These are phyloP conservation scores for Candida lessepsii DNA, from an alignment of 805 yeast species.

Conservation along the genomic window DNA sequence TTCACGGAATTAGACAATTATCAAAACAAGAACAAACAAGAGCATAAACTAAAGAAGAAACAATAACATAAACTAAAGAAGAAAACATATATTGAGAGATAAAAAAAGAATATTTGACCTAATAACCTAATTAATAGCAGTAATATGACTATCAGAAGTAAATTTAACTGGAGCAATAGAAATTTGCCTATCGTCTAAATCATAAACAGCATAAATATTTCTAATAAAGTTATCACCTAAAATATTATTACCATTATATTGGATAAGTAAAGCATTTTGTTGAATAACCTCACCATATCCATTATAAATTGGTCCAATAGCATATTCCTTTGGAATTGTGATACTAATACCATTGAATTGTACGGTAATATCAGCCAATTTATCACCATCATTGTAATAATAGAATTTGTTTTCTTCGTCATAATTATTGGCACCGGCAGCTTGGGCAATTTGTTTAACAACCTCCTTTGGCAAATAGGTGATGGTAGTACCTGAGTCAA, in stretches of 20 bases:
- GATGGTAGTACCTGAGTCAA: conserved; percentile 37
- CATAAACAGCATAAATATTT: conserved; percentile 62
- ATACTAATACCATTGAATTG: conserved; percentile 14
- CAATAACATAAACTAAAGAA: too few species aligned
- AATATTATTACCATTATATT: conserved; percentile 1
- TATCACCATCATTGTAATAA: conserved; percentile 3
- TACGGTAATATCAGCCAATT: conserved; percentile 5
- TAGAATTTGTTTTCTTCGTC: conserved; percentile 24
- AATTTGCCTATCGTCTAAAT: conserved; percentile 54
- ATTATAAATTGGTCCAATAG: background rate
- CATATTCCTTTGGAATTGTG: conserved; percentile 11
- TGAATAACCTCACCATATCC: background rate
- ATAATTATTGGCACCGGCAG: conserved; percentile 41
- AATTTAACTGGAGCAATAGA: conserved; percentile 45
- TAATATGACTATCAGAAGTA: conserved; percentile 15
- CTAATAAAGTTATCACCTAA: conserved; percentile 69
- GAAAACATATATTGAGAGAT: too few species aligned
- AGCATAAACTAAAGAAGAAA: too few species aligned
- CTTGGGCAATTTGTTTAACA: conserved; percentile 31
- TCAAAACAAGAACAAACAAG: too few species aligned
- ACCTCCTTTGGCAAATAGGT: conserved; percentile 39
- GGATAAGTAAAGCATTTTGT: background rate
- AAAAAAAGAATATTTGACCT: too few species aligned
- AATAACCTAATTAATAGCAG: background rate
- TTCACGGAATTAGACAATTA: too few species aligned